Evolutionary conservation across 2,329 filamentous ascomycete species (phyloP).

Genomic region (Dothidotthia symphoricarpi): DNA sequence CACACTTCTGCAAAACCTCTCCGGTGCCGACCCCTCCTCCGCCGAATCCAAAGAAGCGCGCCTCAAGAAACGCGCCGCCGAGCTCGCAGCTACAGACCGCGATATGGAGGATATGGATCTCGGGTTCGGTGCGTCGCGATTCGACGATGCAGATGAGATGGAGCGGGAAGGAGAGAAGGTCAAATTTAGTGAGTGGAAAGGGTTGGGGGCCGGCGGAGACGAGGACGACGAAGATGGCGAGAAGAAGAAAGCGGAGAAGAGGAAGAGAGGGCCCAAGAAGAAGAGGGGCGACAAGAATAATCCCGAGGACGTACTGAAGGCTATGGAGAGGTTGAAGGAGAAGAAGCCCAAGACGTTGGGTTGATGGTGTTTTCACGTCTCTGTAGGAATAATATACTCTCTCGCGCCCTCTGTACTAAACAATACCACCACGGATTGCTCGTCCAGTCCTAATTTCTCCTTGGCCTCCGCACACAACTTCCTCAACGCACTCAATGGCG

Average conservation of each 20-base stretch:
- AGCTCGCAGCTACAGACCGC: conserved; percentile 69
- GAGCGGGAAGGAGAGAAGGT: conserved; percentile 59
- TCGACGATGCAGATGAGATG: conserved; percentile 83
- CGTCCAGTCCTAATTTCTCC: conserved; percentile 39
- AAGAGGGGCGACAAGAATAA: conserved; percentile 76
- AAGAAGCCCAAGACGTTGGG: conserved; percentile 27
- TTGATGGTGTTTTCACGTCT: background rate
- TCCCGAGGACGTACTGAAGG: conserved; percentile 74
- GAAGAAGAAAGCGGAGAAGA: conserved; percentile 53
- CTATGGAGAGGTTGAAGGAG: conserved; percentile 65
- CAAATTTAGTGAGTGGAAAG: conserved; percentile 66
- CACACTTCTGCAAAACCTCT: conserved; percentile 44
- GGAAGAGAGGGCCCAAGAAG: conserved; percentile 72
- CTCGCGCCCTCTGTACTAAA: conserved; percentile 63
- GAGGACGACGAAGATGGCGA: conserved; percentile 47
- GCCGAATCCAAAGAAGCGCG: conserved; percentile 61
- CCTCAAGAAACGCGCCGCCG: conserved; percentile 60
- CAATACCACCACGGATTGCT: conserved; percentile 60
- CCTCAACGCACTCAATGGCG: conserved; percentile 57
- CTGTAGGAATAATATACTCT: conserved; percentile 15
- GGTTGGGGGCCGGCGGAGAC: conserved; percentile 54
- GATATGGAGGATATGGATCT: conserved; percentile 92
- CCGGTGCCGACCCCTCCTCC: conserved; percentile 17
- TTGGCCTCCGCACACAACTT: conserved; percentile 44
- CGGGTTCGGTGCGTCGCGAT: conserved; percentile 85